A percentile compares a stretch with the other conserved stretches of the same genome.
These are phyloP conservation scores for Coemansia sp. DNA, from an alignment of 192 early-diverging fungal genomes.

Conservation along the genomic window DNA sequence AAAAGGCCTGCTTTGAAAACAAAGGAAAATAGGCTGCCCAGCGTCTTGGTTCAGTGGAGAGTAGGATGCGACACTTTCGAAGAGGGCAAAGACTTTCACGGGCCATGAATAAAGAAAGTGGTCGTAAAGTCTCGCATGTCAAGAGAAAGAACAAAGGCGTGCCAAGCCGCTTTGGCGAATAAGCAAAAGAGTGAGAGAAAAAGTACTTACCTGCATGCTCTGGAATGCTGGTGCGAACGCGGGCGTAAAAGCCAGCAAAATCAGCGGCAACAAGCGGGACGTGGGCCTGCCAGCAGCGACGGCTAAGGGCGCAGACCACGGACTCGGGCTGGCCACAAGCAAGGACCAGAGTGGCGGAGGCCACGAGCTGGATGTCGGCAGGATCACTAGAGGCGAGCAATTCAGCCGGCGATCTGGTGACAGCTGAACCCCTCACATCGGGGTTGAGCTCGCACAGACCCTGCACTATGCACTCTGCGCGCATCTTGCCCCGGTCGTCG, in stretches of 20 bases:
- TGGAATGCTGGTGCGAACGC: constrained; percentile 67
- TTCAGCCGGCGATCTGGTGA: constrained; percentile 61
- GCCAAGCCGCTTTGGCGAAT: background rate
- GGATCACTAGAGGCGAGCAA: constrained; percentile 73
- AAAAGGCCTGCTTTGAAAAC: background rate
- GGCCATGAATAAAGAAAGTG: background rate
- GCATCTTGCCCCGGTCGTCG: constrained; percentile 64
- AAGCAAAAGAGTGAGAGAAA: constrained; percentile 11
- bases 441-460: constrained; percentile 88
- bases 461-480: constrained; percentile 65
- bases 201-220: constrained; percentile 79
- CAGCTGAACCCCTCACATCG: constrained; percentile 70
- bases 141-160: background rate
- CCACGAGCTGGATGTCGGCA: constrained; percentile 64
- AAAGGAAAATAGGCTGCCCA: background rate
- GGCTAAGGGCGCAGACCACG: constrained; percentile 61
- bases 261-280: constrained; percentile 75
- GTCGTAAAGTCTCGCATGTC: constrained; percentile 2
- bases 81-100: background rate
- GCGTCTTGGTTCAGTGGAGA: background rate
- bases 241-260: constrained; percentile 78
- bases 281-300: constrained; percentile 63
- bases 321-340: constrained; percentile 65
- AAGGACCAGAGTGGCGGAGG: constrained; percentile 72
- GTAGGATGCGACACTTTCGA: background rate